Evolutionary conservation across 148 eudicot species (phyloP).

Genomic region (Agrostemma githago): DNA sequence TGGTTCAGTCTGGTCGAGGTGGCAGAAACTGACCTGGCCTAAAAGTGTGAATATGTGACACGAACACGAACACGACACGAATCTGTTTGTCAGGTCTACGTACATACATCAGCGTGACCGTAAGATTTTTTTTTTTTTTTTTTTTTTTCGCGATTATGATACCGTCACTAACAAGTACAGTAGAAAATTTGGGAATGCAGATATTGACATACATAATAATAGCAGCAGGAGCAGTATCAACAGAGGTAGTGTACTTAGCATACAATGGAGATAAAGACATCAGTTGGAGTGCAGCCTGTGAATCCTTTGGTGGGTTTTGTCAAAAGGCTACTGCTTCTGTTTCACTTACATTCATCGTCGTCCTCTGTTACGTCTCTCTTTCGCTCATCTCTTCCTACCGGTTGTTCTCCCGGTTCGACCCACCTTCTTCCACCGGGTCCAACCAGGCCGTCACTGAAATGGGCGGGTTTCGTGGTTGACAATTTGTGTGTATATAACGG

Average conservation of each 20-base stretch:
- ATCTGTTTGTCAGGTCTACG: too few species aligned
- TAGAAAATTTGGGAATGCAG: constrained; percentile 27
- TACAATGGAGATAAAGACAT: constrained; percentile 67
- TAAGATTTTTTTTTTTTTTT: too few species aligned
- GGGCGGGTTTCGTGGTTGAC: constrained; percentile 28
- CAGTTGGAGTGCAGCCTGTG: constrained; percentile 83
- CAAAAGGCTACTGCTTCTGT: constrained; percentile 53
- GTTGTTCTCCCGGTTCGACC: constrained; percentile 76
- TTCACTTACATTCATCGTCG: constrained; percentile 50
- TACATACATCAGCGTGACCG: too few species aligned
- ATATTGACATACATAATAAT: constrained; percentile 63
- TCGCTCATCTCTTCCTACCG: constrained; percentile 84
- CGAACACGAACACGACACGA: too few species aligned
- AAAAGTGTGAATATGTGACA: too few species aligned
- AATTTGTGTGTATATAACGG: background rate
- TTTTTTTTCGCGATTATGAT: too few species aligned
- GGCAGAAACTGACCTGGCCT: too few species aligned
- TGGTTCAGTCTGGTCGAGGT: too few species aligned
- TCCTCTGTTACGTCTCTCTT: constrained; percentile 63
- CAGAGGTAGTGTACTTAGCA: constrained; percentile 70
- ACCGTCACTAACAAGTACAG: background rate
- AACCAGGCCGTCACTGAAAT: constrained; percentile 31
- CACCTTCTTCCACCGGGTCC: constrained; percentile 40
- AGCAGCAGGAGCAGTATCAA: constrained; percentile 76
- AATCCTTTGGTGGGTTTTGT: constrained; percentile 56